Evolutionary conservation across 2,329 filamentous ascomycete species (phyloP).

Genomic region (Nigrospora sphaerica): DNA sequence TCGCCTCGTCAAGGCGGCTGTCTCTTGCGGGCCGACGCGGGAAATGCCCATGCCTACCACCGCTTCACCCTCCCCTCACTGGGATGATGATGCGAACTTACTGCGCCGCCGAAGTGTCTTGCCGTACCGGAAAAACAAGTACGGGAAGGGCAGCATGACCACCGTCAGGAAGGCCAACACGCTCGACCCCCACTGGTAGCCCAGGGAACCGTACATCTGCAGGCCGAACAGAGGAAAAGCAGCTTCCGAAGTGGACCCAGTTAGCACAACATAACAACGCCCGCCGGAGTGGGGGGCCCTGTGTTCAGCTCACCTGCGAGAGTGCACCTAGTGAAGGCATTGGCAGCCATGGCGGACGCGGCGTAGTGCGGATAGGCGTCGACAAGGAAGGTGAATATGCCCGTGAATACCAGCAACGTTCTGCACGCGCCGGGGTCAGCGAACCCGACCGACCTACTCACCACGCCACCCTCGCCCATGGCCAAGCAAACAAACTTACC

Average conservation of each 20-base stretch:
- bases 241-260: constrained; percentile 33
- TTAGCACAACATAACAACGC: background rate
- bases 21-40: no score
- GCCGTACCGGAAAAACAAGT: constrained; percentile 54
- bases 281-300: background rate
- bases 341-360: constrained; percentile 73
- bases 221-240: constrained; percentile 70
- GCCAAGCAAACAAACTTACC: constrained; percentile 38
- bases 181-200: constrained; percentile 62
- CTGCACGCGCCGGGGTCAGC: constrained; percentile 28
- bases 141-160: constrained; percentile 57
- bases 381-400: constrained; percentile 71
- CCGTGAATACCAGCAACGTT: constrained; percentile 70
- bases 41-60: background rate
- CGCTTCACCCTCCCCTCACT: background rate
- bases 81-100: constrained; percentile 33
- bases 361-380: constrained; percentile 73
- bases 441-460: no score
- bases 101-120: constrained; percentile 49
- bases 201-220: constrained; percentile 64
- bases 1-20: background rate
- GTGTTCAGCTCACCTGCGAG: constrained; percentile 56
- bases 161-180: constrained; percentile 55
- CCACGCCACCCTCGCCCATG: no score
- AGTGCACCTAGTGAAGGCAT: constrained; percentile 68